phyloP scores from a whole-genome alignment of 371 early-diverging fungal species.

The Dichotomocladium elegans region DNA sequence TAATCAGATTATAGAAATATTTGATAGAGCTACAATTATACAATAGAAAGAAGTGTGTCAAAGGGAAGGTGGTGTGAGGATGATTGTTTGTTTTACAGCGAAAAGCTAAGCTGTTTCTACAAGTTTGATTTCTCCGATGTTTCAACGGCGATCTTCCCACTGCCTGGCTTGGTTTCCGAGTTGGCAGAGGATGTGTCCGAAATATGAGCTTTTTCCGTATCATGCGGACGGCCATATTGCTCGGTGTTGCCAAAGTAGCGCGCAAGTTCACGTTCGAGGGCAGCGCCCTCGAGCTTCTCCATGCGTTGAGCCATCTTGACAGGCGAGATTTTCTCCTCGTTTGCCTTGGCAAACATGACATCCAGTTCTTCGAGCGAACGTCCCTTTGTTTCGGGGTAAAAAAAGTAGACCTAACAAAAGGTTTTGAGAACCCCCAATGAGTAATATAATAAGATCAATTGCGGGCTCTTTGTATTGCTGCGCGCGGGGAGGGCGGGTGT shows the following conservation, averaged over 20 bases:
- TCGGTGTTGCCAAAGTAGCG: slow-evolving; percentile 11
- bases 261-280: slow-evolving; percentile 6
- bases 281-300: slow-evolving; percentile 11
- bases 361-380: slow-evolving; percentile 59
- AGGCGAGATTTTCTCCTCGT: slow-evolving; percentile 11
- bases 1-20: no score
- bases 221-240: not conserved
- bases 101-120: no score
- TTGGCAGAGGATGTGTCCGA: not conserved
- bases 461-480: no score
- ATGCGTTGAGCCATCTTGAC: slow-evolving; percentile 14
- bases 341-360: slow-evolving; percentile 25
- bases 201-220: not conserved
- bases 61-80: no score
- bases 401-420: slow-evolving; percentile 39
- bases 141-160: no score
- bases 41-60: no score
- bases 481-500: no score
- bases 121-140: no score
- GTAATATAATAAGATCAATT: no score
- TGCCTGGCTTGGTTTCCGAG: no score
- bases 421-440: not conserved
- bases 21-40: no score
- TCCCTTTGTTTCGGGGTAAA: slow-evolving; percentile 74
- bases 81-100: no score